phyloP scores from a whole-genome alignment of 2,329 filamentous ascomycete genomes.

The Diaporthe humulicola region DNA sequence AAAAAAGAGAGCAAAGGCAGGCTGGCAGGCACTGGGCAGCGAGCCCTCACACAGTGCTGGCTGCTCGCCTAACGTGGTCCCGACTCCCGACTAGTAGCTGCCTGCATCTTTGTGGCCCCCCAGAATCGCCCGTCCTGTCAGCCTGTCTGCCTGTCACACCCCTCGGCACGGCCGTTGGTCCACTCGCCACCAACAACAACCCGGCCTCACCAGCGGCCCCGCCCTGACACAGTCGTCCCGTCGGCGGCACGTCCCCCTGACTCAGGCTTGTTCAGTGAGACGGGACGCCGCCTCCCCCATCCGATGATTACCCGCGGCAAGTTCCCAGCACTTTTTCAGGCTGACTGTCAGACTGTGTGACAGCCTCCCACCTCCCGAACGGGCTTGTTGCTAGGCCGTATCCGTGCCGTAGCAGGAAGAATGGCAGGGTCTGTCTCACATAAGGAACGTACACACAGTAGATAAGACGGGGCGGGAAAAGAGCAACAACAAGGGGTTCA shows the following conservation, averaged over 20 bases:
- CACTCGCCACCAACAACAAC: not conserved
- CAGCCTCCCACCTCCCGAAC: not conserved
- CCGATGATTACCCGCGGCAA: constrained; percentile 19
- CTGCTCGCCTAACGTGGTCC: too few relatives aligned
- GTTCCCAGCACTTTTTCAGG: too few relatives aligned
- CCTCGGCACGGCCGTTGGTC: constrained; percentile 26
- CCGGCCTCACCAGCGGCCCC: not conserved
- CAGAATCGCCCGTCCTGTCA: not conserved
- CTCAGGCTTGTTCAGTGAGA: not conserved
- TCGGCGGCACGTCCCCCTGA: constrained; percentile 3
- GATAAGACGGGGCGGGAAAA: not conserved
- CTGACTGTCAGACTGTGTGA: constrained; percentile 3
- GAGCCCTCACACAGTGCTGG: constrained; percentile 7
- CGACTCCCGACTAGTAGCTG: not conserved
- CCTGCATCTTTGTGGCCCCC: not conserved
- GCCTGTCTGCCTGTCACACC: not conserved
- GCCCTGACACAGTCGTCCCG: constrained; percentile 19
- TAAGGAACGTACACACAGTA: not conserved
- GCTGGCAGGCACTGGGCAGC: too few relatives aligned
- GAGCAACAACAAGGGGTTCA: not conserved
- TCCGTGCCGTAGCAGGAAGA: not conserved
- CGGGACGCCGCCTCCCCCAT: not conserved
- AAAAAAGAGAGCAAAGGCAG: not conserved
- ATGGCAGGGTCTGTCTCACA: not conserved
- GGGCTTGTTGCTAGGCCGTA: not conserved